Base-by-base conservation (phyloP, 306 rosid species). In the Argentina anserina region DNA sequence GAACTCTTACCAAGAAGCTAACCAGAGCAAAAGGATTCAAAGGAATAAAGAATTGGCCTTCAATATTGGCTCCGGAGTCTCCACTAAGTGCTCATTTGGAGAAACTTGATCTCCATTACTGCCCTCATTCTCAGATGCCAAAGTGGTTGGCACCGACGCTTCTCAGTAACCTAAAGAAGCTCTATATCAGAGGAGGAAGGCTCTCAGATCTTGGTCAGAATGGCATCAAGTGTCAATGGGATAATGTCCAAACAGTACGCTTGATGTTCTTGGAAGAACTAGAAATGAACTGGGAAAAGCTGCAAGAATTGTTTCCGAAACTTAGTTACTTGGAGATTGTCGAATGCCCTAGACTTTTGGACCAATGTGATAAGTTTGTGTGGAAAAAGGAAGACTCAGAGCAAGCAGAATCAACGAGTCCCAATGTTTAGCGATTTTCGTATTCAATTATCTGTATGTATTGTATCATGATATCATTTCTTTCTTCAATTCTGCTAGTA, bases 61-160 rank as follows among this genome's bases (percentile, higher is more conserved):
- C 58, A 13, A 26, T 3, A 29, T 20, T 9, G 6, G 3, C 28
- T 52, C 28, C 28, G 20, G 23, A 18, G 17, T 47, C 4, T 8
- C 43, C 9, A 26, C 6, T 14, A 14, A 20, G 0, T 40, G 33
- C n/a, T 28, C 43, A 12, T 9, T 37, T 73, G 40, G 33, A 26
- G 74, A 79, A 79, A 60, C 52, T 79, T n/a, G 37, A 40, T 29
- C 78, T 79, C 31, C 75, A 46, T 25, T 67, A 56, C 31, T 73
- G 55, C 58, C 78, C 66, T 15, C 4, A 0, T 13, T 6, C 18
- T 2, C 7, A n/a, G 3, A 46, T 73, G n/a, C 73, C 78, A 9
- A 2, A 46, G 11, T 79, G 71, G 71, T 17, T 73, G 28, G 29
- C 3, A 5, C 47, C 11, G 0, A 33, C 2, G 9, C 6, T 73